Conservation (phyloP, 2,329 filamentous ascomycete species). For the Colletotrichum sp. region DNA sequence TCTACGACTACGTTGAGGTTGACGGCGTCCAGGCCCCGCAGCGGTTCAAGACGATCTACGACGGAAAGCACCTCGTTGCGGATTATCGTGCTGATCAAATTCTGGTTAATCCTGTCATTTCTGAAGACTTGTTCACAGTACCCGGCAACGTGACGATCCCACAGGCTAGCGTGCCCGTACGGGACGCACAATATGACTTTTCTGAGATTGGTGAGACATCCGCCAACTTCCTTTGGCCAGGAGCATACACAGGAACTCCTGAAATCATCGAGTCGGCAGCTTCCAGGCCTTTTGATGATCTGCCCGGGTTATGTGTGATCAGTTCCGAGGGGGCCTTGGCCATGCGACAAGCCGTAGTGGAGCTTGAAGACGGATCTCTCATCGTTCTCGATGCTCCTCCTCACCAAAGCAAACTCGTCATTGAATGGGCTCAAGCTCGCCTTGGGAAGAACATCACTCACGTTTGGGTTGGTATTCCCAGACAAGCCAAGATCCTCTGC, state of each 20-base stretch:
- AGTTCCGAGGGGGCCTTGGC: not conserved
- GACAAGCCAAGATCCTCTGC: not conserved
- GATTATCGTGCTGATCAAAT: not conserved
- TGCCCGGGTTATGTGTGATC: not conserved
- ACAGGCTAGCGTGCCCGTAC: not conserved
- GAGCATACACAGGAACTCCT: constrained; percentile 12
- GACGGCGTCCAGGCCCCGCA: constrained; percentile 1
- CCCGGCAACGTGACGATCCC: not conserved
- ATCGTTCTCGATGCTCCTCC: constrained; percentile 21
- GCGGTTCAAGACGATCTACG: constrained; percentile 7
- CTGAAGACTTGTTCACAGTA: not conserved
- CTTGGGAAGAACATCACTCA: constrained; percentile 18
- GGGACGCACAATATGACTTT: not conserved
- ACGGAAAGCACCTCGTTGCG: not conserved
- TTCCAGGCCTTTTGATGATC: not conserved
- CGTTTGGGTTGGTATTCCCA: constrained; percentile 1
- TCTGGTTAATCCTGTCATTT: not conserved
- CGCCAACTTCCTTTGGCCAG: constrained; percentile 12
- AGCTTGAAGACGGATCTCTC: constrained; percentile 15
- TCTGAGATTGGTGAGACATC: constrained; percentile 17
- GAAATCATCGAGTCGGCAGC: not conserved
- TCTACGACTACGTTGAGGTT: constrained; percentile 14
- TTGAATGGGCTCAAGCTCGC: constrained; percentile 17
- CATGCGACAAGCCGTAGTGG: constrained; percentile 14
- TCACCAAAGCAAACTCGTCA: constrained; percentile 22